Conservation (phyloP, 192 early-diverging fungal species). For the Podila minutissima region DNA sequence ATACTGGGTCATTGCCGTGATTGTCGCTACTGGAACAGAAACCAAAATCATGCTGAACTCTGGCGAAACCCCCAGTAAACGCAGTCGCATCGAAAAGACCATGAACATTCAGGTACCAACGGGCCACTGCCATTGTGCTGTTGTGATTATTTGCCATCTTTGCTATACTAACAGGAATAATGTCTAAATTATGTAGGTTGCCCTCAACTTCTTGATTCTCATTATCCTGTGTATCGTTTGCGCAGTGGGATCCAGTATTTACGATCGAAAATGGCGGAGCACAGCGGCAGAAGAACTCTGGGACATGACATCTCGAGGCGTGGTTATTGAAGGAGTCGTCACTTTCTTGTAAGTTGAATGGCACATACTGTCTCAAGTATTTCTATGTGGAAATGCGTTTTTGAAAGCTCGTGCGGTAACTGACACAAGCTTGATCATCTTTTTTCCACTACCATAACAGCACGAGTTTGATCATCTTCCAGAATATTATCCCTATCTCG, state of each 20-base stretch:
- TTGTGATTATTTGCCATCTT: not conserved
- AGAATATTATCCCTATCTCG: conserved; percentile 97
- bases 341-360: conserved; percentile 52
- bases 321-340: conserved; percentile 25
- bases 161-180: no score
- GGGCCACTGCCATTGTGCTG: not conserved
- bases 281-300: conserved; percentile 17
- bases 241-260: conserved; percentile 45
- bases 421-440: not conserved
- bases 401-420: not conserved
- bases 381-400: not conserved
- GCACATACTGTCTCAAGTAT: not conserved
- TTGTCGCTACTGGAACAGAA: conserved; percentile 86
- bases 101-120: conserved; percentile 80
- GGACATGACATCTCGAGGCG: conserved; percentile 10
- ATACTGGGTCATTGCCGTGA: conserved; percentile 86
- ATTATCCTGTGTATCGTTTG: conserved; percentile 51
- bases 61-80: conserved; percentile 89
- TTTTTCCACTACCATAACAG: conserved; percentile 56
- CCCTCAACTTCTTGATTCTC: conserved; percentile 52
- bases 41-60: conserved; percentile 95
- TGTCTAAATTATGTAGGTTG: conserved; percentile 31
- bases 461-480: conserved; percentile 91
- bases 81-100: conserved; percentile 84
- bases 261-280: conserved; percentile 11